Base-by-base conservation (phyloP, 805 yeast genomes). In the Candida andamanensis region DNA sequence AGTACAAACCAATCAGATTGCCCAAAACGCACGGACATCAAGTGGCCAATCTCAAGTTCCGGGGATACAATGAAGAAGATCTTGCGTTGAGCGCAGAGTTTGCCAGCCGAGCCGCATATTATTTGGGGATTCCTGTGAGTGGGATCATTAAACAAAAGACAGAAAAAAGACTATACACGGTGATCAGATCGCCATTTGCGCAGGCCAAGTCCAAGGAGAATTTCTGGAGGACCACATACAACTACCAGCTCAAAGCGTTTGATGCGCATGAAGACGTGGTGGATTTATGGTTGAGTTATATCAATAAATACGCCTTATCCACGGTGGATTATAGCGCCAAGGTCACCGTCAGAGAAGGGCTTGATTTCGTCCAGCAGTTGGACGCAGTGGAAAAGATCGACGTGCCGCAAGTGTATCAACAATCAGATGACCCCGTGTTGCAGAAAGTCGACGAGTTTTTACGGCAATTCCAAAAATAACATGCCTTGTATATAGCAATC, bases 201-300 rank as follows among this genome's bases (percentile, higher is more conserved):
- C 92, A 85, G 52, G 95, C 97, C 32, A 89, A 87, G 56, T 73
- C 92, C 7, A 92, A 92, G 63, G 95, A 90, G 64, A 92, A 90
- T 67, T 92, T 84, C 61, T 84, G 85, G 64, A 79, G 97, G 64
- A 71, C 75, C 29, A 92, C 97, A 1, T 84, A 76, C 56, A 77
- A 80, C 47, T 76, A 95, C 41, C 56, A 74, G 39, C 67, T 92
- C 43, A 72, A 69, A 44, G 83, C 86, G 17, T 87, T 76, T 70
- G 97, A 92, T 56, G 75, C 95, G 12, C 78, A 83, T 37, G 80
- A 89, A 1, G 95, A 85, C 50, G 80, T 83, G 4, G 64, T 92
- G 26, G 95, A 92, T 55, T 60, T 84, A 31, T 79, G 87, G 77
- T 66, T 90, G 35, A 76, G 92, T 16, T 81, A 80, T 43, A 64